A percentile compares a stretch with the other conserved stretches of the same genome.
Conservation (phyloP, 1,284 basidiomycete genomes). For the Coniferiporia sulphurascens region DNA sequence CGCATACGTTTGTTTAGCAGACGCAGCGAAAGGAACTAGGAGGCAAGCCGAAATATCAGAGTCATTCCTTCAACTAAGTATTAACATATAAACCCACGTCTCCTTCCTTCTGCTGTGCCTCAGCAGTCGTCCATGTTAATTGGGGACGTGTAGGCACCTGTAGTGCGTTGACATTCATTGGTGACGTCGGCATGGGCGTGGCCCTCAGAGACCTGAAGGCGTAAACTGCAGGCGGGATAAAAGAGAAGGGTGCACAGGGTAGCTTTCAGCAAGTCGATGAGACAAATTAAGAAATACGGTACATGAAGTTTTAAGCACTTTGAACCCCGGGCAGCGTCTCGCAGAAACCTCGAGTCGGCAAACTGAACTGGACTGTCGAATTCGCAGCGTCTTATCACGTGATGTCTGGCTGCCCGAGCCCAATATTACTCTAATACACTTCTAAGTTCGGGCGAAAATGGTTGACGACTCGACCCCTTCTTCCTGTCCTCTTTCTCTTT, state of each 20-base stretch:
- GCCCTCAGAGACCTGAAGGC: no score
- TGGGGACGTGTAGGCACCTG: conserved; percentile 29
- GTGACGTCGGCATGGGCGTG: background rate
- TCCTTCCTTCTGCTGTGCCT: conserved; percentile 39
- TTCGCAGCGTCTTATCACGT: no score
- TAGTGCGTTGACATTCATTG: conserved; percentile 38
- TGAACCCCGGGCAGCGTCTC: background rate
- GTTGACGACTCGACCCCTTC: no score
- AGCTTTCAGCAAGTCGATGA: no score
- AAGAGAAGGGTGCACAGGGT: no score
- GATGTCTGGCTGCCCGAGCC: no score
- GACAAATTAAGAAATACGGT: background rate
- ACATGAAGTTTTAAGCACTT: background rate
- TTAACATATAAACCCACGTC: conserved; percentile 31
- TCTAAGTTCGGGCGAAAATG: no score
- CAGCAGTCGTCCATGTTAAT: conserved; percentile 30
- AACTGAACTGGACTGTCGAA: no score
- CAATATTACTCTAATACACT: no score
- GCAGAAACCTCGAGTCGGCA: no score
- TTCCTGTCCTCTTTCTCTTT: no score
- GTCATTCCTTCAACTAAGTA: background rate
- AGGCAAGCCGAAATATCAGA: background rate
- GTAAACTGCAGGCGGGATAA: no score
- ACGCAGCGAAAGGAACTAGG: conserved; percentile 42
- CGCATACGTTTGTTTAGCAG: conserved; percentile 58